A percentile compares a stretch with the other conserved stretches of the same genome.
Conservation (phyloP, 2,329 filamentous ascomycete species). For the Fusarium illudens region DNA sequence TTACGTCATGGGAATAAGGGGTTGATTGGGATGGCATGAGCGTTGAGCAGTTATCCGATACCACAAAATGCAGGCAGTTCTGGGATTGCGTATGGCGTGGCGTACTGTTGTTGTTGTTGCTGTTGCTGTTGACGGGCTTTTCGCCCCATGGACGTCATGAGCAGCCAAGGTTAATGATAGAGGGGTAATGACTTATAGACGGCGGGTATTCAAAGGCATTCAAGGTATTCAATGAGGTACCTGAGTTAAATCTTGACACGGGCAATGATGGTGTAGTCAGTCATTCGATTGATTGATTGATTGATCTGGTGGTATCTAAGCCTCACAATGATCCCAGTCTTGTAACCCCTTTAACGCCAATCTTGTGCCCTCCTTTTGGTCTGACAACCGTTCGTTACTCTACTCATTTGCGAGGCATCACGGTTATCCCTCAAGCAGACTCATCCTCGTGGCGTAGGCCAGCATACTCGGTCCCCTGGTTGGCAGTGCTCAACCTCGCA, state of each 20-base stretch:
- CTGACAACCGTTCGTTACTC: neutral
- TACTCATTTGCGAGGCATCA: neutral
- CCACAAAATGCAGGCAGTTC: constrained; percentile 36
- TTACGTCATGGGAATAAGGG: constrained; percentile 25
- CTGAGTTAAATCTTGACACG: neutral
- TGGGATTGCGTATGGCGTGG: constrained; percentile 21
- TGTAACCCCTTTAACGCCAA: constrained; percentile 36
- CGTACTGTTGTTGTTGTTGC: constrained; percentile 1
- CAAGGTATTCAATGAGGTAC: neutral
- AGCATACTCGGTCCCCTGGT: constrained; percentile 75
- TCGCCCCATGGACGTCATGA: constrained; percentile 2
- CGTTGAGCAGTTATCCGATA: constrained; percentile 28
- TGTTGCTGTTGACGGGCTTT: neutral
- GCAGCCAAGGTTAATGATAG: constrained; percentile 4
- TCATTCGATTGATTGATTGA: constrained; percentile 1
- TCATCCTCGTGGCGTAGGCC: constrained; percentile 69
- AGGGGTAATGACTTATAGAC: constrained; percentile 16
- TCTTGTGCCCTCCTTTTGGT: constrained; percentile 1
- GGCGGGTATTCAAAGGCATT: constrained; percentile 10
- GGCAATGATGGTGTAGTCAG: neutral
- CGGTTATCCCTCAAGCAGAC: constrained; percentile 26
- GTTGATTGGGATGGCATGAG: constrained; percentile 24
- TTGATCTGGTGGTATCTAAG: constrained; percentile 40
- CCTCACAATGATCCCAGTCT: constrained; percentile 29
- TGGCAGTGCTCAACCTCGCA: constrained; percentile 81